Evolutionary conservation across 139 green algal species (phyloP).

Genomic region (Micractinium sp.): DNA sequence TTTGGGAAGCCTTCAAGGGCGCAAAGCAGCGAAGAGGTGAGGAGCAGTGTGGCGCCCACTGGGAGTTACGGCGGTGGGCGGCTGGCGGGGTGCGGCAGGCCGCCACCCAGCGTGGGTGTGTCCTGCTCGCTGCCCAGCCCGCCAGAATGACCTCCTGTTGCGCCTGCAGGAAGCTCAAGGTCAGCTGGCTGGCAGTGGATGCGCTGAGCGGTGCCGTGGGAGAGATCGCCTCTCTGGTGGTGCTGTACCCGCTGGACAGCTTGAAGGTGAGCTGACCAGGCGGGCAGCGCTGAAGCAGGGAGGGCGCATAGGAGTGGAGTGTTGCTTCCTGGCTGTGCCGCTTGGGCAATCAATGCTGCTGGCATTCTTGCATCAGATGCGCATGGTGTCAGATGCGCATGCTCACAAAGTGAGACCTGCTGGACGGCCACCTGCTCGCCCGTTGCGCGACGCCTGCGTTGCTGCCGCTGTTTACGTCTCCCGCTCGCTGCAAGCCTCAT

Average conservation of each 20-base stretch:
- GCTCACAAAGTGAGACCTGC: background rate
- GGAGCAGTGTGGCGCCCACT: background rate
- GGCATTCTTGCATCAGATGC: background rate
- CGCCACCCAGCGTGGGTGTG: background rate
- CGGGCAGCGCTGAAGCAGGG: too few relatives aligned
- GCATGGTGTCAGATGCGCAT: background rate
- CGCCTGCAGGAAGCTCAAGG: constrained; percentile 1
- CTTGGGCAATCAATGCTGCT: background rate
- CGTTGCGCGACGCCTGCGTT: too few relatives aligned
- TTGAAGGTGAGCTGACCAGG: constrained; percentile 60
- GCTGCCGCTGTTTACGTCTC: background rate
- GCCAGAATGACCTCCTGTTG: background rate
- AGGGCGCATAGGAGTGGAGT: too few relatives aligned
- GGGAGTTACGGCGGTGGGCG: background rate
- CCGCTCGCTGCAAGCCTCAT: background rate
- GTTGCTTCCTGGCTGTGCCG: background rate
- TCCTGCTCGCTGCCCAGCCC: background rate
- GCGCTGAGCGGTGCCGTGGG: constrained; percentile 63
- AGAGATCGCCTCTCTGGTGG: constrained; percentile 64
- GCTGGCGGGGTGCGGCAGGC: background rate
- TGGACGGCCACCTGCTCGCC: too few relatives aligned
- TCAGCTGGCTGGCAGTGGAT: constrained; percentile 55
- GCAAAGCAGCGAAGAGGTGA: background rate
- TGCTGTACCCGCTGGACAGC: constrained; percentile 76
- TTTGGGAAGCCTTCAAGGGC: background rate